Evolutionary conservation across 164 flowering plant species (phyloP).

Genomic region (Chloranthus sessilifolius): DNA sequence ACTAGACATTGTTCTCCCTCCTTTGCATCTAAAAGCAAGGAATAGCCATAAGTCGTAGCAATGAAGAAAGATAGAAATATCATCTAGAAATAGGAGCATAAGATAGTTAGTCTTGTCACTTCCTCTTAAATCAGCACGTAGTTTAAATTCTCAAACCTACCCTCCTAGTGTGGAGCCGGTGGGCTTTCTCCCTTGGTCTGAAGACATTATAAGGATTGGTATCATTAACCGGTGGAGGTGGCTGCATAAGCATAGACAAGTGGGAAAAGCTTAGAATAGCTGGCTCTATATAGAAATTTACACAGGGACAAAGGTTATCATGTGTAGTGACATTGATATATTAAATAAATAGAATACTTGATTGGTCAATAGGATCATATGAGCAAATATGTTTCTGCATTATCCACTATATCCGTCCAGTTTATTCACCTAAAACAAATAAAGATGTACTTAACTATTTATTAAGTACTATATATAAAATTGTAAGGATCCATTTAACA

Average conservation of each 20-base stretch:
- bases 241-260: conserved; percentile 40
- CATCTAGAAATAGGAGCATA: background rate
- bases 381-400: too few relatives aligned
- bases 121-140: background rate
- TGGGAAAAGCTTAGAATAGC: background rate
- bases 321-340: background rate
- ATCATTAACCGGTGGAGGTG: conserved; percentile 98
- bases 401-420: too few relatives aligned
- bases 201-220: conserved; percentile 98
- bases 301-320: background rate
- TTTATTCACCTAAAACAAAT: too few relatives aligned
- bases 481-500: too few relatives aligned
- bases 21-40: conserved; percentile 76
- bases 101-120: too few relatives aligned
- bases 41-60: conserved; percentile 1
- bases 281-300: background rate
- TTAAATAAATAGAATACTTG: too few relatives aligned
- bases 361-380: background rate
- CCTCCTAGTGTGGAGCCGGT: conserved; percentile 94
- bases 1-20: conserved; percentile 98
- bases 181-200: conserved; percentile 98
- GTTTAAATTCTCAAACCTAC: conserved; percentile 30
- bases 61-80: background rate
- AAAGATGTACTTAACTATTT: too few relatives aligned
- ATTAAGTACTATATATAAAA: too few relatives aligned